Conservation (phyloP, 306 rosid genomes). For the Lathyrus oleraceus region DNA sequence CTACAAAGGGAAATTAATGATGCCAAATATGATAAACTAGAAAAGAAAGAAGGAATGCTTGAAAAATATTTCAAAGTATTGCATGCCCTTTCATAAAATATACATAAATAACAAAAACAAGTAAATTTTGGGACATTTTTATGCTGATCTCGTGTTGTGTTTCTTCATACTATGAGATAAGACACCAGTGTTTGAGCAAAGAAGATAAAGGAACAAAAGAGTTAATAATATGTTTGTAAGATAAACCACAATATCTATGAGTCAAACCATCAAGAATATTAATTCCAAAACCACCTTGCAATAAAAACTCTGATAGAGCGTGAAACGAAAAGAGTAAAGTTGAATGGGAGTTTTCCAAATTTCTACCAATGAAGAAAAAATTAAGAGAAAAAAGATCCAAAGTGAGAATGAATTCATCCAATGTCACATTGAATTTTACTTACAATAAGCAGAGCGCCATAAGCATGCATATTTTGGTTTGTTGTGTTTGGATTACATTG, state of each 20-base stretch:
- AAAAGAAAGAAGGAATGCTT: constrained; percentile 15
- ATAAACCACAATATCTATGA: neutral
- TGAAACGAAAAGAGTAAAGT: constrained; percentile 2
- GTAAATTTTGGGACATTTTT: constrained; percentile 15
- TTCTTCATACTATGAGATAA: constrained; percentile 6
- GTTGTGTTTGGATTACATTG: constrained; percentile 70
- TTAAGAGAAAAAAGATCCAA: neutral
- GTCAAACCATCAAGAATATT: constrained; percentile 9
- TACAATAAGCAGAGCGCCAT: constrained; percentile 73
- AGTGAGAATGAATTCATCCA: constrained; percentile 24
- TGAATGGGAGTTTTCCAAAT: constrained; percentile 14
- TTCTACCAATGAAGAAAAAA: neutral
- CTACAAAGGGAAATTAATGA: constrained; percentile 48
- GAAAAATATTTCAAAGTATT: constrained; percentile 22
- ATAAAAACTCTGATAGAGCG: neutral
- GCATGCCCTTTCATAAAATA: constrained; percentile 10
- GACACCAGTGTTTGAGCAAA: constrained; percentile 5
- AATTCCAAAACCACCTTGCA: neutral
- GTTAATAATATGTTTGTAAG: neutral
- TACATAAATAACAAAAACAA: constrained; percentile 8
- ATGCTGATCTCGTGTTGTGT: constrained; percentile 10
- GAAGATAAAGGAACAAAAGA: neutral
- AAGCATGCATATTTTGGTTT: constrained; percentile 75
- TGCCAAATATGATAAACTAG: constrained; percentile 35
- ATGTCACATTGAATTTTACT: constrained; percentile 44